Conservation (phyloP, 352 stramenopile species). For the Phytophthora megakarya region DNA sequence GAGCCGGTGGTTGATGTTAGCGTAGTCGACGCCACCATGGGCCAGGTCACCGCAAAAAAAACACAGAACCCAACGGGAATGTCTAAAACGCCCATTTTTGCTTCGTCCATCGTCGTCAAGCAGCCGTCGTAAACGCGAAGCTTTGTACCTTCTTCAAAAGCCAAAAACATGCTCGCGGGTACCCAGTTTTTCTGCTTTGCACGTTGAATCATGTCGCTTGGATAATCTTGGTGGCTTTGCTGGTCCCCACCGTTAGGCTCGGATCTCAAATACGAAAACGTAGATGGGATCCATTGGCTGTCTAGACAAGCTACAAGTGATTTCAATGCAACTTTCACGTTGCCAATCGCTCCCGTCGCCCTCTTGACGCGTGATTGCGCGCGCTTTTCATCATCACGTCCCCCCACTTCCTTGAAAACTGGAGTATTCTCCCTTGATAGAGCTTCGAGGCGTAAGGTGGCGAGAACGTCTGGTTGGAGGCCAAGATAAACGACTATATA, state of each 20-base stretch:
- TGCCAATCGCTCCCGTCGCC: neutral
- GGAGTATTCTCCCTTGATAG: too few relatives aligned
- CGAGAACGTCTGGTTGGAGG: too few relatives aligned
- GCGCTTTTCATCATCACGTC: constrained; percentile 1
- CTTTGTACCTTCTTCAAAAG: neutral
- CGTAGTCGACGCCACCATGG: constrained; percentile 5
- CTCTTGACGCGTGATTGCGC: neutral
- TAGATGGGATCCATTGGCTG: neutral
- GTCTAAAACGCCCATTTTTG: neutral
- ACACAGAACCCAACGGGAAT: neutral
- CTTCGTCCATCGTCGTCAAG: neutral
- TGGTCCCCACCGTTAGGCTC: neutral
- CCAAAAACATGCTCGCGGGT: neutral
- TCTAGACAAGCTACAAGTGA: neutral
- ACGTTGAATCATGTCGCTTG: neutral
- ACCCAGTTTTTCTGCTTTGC: neutral
- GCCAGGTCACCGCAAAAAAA: constrained; percentile 12
- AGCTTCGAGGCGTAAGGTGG: too few relatives aligned
- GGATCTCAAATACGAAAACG: neutral
- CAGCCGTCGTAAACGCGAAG: neutral
- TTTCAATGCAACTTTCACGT: neutral
- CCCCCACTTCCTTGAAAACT: too few relatives aligned
- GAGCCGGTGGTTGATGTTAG: neutral
- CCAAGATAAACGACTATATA: too few relatives aligned
- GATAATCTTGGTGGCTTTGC: neutral